Percentiles rank a stretch among this genome's conserved stretches.
Evolutionary conservation across 345 rosid genomes (phyloP).

Genomic region (Rhizophora mangle): DNA sequence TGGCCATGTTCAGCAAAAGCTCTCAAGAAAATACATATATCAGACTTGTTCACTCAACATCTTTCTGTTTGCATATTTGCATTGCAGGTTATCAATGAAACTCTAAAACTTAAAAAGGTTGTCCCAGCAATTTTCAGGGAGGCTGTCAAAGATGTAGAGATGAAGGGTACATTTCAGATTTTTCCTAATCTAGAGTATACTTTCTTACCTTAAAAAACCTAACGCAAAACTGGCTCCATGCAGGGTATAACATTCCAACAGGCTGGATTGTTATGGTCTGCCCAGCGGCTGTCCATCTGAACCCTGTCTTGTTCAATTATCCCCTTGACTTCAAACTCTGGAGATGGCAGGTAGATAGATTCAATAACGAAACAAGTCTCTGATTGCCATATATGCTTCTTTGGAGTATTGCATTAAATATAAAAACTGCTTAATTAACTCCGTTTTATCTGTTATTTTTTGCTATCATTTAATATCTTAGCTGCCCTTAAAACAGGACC

Average conservation of each 20-base stretch:
- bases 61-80: not conserved
- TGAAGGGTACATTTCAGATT: constrained; percentile 28
- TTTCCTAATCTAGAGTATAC: too few species aligned
- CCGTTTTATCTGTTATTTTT: too few species aligned
- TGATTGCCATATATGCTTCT: not conserved
- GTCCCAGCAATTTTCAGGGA: constrained; percentile 35
- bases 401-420: too few species aligned
- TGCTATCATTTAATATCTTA: too few species aligned
- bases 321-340: constrained; percentile 29
- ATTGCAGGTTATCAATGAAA: constrained; percentile 44
- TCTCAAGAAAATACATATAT: not conserved
- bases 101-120: constrained; percentile 31
- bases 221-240: too few species aligned
- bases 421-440: too few species aligned
- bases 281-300: constrained; percentile 21
- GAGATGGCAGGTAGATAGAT: constrained; percentile 25
- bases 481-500: not conserved
- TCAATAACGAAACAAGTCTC: too few species aligned
- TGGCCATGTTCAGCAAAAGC: too few species aligned
- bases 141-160: constrained; percentile 32
- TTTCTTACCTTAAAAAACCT: too few species aligned
- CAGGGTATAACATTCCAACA: constrained; percentile 43
- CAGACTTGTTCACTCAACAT: too few species aligned
- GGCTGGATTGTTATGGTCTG: constrained; percentile 20
- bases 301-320: constrained; percentile 11